These are phyloP conservation scores for Stemphylium vesicarium DNA, from an alignment of 2,329 filamentous ascomycete species.

Conservation along the genomic window DNA sequence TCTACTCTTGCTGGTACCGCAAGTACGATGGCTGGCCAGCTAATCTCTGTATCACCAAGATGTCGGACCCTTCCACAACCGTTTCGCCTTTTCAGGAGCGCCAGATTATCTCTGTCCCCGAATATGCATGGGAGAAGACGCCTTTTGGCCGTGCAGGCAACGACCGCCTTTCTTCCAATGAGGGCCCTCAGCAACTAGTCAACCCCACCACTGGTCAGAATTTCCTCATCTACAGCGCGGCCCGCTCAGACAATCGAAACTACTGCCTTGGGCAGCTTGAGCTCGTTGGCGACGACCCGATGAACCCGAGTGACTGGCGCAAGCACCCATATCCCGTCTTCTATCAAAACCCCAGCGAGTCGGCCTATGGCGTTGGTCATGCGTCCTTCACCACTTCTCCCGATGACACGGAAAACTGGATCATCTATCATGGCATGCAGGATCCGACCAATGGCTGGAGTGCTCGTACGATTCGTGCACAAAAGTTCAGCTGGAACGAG, in stretches of 20 bases:
- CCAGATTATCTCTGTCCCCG: conserved; percentile 55
- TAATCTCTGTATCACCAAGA: conserved; percentile 60
- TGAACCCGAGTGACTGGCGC: conserved; percentile 57
- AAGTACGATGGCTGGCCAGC: conserved; percentile 58
- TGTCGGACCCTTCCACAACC: conserved; percentile 57
- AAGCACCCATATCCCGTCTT: conserved; percentile 57
- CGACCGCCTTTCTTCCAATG: conserved; percentile 57
- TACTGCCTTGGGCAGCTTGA: conserved; percentile 61
- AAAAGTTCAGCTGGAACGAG: conserved; percentile 57
- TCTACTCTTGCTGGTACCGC: conserved; percentile 52
- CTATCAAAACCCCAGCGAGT: conserved; percentile 55
- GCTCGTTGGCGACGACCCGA: conserved; percentile 57
- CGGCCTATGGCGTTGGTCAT: conserved; percentile 58
- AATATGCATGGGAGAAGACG: conserved; percentile 60
- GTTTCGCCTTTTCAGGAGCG: conserved; percentile 54
- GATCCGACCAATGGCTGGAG: conserved; percentile 56
- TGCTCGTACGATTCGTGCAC: conserved; percentile 56
- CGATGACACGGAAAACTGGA: conserved; percentile 57
- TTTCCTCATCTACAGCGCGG: conserved; percentile 59
- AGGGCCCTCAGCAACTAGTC: conserved; percentile 58
- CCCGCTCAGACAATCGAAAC: conserved; percentile 59
- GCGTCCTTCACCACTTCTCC: conserved; percentile 59
- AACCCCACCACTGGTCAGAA: conserved; percentile 56
- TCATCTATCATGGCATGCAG: conserved; percentile 61
- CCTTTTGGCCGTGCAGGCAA: conserved; percentile 57